phyloP scores from a whole-genome alignment of 139 green algal species.

The Eudorina sp. region DNA sequence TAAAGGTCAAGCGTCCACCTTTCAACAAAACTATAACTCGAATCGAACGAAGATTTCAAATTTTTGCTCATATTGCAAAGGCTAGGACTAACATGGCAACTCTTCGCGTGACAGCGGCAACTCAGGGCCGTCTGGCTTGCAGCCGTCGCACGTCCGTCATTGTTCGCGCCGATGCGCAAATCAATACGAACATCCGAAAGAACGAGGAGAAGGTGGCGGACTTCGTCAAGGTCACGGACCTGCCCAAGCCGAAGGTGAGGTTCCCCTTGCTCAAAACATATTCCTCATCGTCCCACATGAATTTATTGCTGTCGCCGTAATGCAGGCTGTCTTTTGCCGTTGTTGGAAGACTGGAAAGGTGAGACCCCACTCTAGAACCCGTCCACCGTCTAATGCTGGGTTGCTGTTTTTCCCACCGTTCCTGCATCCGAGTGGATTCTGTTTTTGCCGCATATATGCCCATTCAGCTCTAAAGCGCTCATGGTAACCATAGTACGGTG shows the following conservation, averaged over 20 bases:
- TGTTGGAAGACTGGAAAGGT: constrained; percentile 36
- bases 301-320: not conserved
- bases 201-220: constrained; percentile 37
- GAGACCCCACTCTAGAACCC: too few relatives aligned
- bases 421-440: too few relatives aligned
- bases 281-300: not conserved
- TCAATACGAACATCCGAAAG: constrained; percentile 37
- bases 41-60: not conserved
- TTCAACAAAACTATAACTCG: not conserved
- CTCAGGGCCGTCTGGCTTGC: not conserved
- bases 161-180: constrained; percentile 17
- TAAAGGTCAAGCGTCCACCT: not conserved
- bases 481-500: too few relatives aligned
- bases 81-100: not conserved
- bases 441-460: not conserved
- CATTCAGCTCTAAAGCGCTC: not conserved
- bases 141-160: not conserved
- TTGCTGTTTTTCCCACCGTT: too few relatives aligned
- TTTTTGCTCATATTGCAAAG: not conserved
- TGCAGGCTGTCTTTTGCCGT: constrained; percentile 29
- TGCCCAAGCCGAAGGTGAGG: constrained; percentile 31
- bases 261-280: not conserved
- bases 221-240: constrained; percentile 4
- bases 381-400: too few relatives aligned
- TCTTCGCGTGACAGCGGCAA: not conserved